Conservation (phyloP, 169 alveolate species). For the Eimeria mitis region DNA sequence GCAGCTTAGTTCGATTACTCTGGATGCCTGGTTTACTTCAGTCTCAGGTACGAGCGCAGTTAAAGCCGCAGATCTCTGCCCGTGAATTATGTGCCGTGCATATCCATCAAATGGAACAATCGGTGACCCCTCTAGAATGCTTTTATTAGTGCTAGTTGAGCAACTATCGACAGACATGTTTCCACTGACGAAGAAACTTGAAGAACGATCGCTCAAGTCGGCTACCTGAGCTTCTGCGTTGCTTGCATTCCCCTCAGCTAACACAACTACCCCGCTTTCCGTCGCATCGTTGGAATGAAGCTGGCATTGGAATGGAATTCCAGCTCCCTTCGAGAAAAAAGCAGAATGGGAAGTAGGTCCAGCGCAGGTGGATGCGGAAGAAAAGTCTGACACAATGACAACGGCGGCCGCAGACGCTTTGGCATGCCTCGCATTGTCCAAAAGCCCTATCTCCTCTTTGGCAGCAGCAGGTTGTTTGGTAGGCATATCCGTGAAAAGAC, state of each 20-base stretch:
- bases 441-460: neutral
- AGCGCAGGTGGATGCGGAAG: neutral
- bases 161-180: neutral
- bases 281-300: neutral
- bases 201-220: neutral
- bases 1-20: neutral
- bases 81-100: neutral
- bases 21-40: neutral
- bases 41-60: neutral
- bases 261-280: neutral
- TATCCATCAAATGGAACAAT: neutral
- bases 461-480: neutral
- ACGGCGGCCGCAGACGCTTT: neutral
- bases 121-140: neutral
- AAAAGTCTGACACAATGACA: neutral
- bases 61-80: neutral
- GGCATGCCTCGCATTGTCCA: neutral
- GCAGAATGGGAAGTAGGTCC: neutral
- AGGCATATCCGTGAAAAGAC: neutral
- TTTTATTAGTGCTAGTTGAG: neutral
- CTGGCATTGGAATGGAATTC: neutral
- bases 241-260: neutral
- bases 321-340: neutral
- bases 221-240: neutral
- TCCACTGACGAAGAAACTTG: neutral